phyloP scores from a whole-genome alignment of 352 stramenopile species.

The Globisporangium echinulatum region DNA sequence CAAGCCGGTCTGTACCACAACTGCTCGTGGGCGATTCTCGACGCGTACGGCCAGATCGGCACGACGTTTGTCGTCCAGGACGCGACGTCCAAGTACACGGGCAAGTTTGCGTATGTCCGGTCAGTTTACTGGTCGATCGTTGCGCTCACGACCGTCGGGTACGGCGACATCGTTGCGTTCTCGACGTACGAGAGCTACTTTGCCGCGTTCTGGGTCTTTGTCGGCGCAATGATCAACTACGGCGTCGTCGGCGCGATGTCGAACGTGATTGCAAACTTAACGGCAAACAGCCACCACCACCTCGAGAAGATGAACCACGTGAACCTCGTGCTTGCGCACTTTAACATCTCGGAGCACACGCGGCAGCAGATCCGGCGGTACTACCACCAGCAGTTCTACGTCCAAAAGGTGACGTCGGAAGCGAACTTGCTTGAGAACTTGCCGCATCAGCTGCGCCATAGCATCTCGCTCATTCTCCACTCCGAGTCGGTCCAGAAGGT shows the following conservation, averaged over 20 bases:
- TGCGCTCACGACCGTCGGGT: conserved; percentile 66
- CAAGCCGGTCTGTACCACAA: conserved; percentile 43
- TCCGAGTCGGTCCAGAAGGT: conserved; percentile 58
- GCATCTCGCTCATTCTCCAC: conserved; percentile 69
- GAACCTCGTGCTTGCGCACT: conserved; percentile 60
- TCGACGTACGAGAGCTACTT: conserved; percentile 67
- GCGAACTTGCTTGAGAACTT: conserved; percentile 46
- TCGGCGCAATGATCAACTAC: conserved; percentile 74
- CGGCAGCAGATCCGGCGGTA: conserved; percentile 59
- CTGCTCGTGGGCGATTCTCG: conserved; percentile 70
- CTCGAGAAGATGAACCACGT: conserved; percentile 64
- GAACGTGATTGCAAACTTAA: conserved; percentile 70
- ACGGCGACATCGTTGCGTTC: conserved; percentile 72
- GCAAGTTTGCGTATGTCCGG: conserved; percentile 57
- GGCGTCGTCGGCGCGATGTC: conserved; percentile 73
- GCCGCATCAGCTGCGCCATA: conserved; percentile 49
- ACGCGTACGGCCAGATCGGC: conserved; percentile 59
- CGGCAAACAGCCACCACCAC: conserved; percentile 44
- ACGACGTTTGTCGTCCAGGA: conserved; percentile 32
- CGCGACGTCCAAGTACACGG: conserved; percentile 29
- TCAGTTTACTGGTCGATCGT: conserved; percentile 77
- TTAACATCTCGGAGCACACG: conserved; percentile 46
- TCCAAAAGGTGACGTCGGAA: conserved; percentile 67
- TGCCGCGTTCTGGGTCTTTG: conserved; percentile 55
- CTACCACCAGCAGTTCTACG: conserved; percentile 75